These are phyloP conservation scores for Hericium rajendrae DNA, from an alignment of 768 basidiomycete species.

Conservation along the genomic window DNA sequence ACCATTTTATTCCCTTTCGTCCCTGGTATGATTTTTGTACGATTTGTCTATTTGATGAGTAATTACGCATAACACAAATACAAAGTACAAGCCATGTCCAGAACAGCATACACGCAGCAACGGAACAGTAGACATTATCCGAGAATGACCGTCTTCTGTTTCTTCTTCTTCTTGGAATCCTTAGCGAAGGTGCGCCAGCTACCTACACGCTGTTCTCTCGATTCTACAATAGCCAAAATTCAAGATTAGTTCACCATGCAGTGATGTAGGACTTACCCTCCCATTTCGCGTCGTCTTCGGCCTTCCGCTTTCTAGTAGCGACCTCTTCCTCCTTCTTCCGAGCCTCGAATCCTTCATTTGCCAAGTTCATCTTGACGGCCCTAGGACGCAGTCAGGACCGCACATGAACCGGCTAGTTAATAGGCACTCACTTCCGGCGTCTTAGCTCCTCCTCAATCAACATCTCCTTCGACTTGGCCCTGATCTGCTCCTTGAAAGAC, in stretches of 20 bases:
- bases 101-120: background rate
- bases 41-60: slow-evolving; percentile 4
- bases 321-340: slow-evolving; percentile 86
- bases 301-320: slow-evolving; percentile 69
- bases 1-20: background rate
- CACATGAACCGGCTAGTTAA: background rate
- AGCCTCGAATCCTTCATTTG: slow-evolving; percentile 90
- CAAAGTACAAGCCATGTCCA: background rate
- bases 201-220: slow-evolving; percentile 70
- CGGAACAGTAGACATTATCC: slow-evolving; percentile 29
- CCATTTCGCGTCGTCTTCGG: slow-evolving; percentile 81
- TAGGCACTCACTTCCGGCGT: slow-evolving; percentile 58
- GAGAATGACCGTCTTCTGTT: slow-evolving; percentile 54
- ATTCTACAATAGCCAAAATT: slow-evolving; percentile 35
- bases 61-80: background rate
- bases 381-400: slow-evolving; percentile 27
- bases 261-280: slow-evolving; percentile 48
- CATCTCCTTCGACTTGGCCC: slow-evolving; percentile 69
- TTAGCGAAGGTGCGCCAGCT: slow-evolving; percentile 73
- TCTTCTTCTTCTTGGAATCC: slow-evolving; percentile 76
- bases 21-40: slow-evolving; percentile 7
- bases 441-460: slow-evolving; percentile 87
- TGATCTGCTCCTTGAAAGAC: slow-evolving; percentile 56
- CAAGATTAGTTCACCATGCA: background rate
- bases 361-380: slow-evolving; percentile 83